Evolutionary conservation across 78 protist species (phyloP).

Genomic region (Dictyostelium brefeldianum): DNA sequence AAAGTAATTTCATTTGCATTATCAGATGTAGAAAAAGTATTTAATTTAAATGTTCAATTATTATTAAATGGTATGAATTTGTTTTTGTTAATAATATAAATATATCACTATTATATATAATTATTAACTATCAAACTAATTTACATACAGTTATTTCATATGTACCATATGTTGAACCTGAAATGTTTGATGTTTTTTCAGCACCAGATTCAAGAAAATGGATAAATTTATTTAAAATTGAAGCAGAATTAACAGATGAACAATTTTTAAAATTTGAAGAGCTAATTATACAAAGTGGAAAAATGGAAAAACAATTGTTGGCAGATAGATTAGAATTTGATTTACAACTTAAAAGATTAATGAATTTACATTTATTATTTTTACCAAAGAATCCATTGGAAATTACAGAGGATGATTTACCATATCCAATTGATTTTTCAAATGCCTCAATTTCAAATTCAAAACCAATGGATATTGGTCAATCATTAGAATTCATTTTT

Average conservation of each 20-base stretch:
- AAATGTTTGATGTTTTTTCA: not conserved
- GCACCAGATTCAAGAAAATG: not conserved
- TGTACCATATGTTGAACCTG: slow-evolving; percentile 20
- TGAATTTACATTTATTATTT: not conserved
- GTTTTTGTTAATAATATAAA: no score
- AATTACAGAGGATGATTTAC: not conserved
- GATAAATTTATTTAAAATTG: not conserved
- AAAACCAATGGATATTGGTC: not conserved
- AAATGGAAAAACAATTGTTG: not conserved
- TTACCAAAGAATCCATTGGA: not conserved
- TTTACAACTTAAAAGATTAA: not conserved
- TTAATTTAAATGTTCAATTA: no score
- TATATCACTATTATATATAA: no score
- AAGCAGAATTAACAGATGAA: not conserved
- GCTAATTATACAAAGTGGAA: not conserved
- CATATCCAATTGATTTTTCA: not conserved
- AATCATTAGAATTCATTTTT: not conserved
- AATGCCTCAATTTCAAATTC: not conserved
- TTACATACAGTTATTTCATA: slow-evolving; percentile 43
- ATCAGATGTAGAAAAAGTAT: no score
- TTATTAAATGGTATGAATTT: not conserved
- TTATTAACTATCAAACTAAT: no score
- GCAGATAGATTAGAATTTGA: not conserved
- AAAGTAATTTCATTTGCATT: no score
- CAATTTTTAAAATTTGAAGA: not conserved